Percentiles rank a stretch among this genome's conserved stretches.
Conservation (phyloP, 306 rosid species). For the Rubus idaeus region DNA sequence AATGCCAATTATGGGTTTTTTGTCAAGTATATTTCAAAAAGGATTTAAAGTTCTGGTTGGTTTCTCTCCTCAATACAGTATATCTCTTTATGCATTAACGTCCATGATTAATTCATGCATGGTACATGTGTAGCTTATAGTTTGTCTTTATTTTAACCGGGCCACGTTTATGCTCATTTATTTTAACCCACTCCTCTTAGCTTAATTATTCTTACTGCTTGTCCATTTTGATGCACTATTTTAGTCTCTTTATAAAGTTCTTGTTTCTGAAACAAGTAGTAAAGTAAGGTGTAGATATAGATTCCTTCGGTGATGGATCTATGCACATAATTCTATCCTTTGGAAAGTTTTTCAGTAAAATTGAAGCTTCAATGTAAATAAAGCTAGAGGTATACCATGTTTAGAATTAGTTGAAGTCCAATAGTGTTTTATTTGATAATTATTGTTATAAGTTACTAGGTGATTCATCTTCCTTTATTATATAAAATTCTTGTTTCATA, state of each 20-base stretch:
- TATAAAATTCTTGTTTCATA: neutral
- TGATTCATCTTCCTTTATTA: neutral
- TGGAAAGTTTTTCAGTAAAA: neutral
- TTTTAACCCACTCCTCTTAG: neutral
- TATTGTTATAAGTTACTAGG: neutral
- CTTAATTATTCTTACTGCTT: neutral
- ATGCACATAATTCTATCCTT: neutral
- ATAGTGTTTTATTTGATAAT: neutral
- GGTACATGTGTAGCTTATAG: neutral
- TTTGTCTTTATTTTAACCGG: neutral
- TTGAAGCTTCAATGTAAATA: neutral
- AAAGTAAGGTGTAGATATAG: neutral
- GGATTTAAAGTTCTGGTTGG: neutral
- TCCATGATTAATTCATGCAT: neutral
- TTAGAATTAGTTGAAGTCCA: conserved; percentile 1
- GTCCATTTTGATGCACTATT: neutral
- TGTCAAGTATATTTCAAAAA: neutral
- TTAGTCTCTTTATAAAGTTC: neutral
- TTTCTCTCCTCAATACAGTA: neutral
- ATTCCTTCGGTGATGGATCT: neutral
- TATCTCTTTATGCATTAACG: neutral
- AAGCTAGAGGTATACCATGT: neutral
- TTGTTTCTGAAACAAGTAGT: neutral
- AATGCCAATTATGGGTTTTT: neutral
- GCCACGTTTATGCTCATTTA: neutral